Base-by-base conservation (phyloP, 1,139 yeast species). In the Blastobotrys malaysiensis region DNA sequence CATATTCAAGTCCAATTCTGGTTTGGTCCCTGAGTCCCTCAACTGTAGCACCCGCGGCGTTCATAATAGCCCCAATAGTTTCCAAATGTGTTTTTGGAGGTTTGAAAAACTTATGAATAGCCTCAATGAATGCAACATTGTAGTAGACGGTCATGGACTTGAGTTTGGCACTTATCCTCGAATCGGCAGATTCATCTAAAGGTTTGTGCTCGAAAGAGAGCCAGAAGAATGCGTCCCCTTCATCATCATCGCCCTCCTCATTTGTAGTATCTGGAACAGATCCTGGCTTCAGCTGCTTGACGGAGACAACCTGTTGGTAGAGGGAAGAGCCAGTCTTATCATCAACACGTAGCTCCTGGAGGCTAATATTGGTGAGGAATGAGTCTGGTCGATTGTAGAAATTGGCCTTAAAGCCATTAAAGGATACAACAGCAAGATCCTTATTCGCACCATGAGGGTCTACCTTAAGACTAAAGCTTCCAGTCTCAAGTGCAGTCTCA, bases 21-120 rank as follows among this genome's bases (percentile, higher is more conserved):
- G 99, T 93, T 67, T 90, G 97, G 26, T 86, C 78, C 0, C 96
- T 84, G 59, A 95, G 75, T 1, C 96, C 97, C 67, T 90, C 97
- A 56, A 95, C 87, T 0, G 97, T 90, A 0, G 93, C 90, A 60
- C 91, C 97, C 0, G 99, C 99, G 0, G 97, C 98, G 68, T 84
- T 87, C 83, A 95, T 83, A 26, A 95, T 82, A 5, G 95, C 95
- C 27, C 93, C 95, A 44, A 95, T 82, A 0, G 98, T 90, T 65
- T 90, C 96, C 56, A 86, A 75, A 64, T 91, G 96, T 43, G 83
- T 82, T 57, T 82, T 83, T 13, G 97, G 97, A 1, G 98, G 97
- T 48, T 80, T 83, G 74, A 95, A 93, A 65, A 95, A 93, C 54
- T 70, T 72, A 13, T 80, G 76, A 49, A 93, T 76, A 55, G 84